These are phyloP conservation scores for Carex littledalei DNA, from an alignment of 176 grass and related monocot genomes.

Conservation along the genomic window DNA sequence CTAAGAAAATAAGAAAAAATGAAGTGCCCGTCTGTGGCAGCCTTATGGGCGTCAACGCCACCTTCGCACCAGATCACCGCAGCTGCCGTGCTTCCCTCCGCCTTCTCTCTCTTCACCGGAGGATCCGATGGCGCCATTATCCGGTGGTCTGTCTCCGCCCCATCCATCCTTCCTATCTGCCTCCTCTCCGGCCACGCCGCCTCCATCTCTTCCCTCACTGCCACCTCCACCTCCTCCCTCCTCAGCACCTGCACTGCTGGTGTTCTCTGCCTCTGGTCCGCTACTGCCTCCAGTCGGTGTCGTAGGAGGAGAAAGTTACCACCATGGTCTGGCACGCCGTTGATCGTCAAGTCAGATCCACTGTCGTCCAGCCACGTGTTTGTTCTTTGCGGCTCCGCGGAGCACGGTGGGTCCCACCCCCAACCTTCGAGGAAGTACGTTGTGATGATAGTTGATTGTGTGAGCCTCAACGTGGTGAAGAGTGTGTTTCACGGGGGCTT, in stretches of 20 bases:
- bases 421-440: constrained; percentile 33
- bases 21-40: constrained; percentile 88
- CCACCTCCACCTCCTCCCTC: constrained; percentile 26
- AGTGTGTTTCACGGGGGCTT: constrained; percentile 60
- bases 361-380: constrained; percentile 34
- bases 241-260: constrained; percentile 56
- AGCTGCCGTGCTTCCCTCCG: constrained; percentile 14
- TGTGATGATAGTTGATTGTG: constrained; percentile 57
- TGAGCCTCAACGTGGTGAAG: constrained; percentile 54
- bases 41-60: constrained; percentile 69
- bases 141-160: constrained; percentile 47
- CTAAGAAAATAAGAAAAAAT: neutral
- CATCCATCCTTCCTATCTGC: constrained; percentile 42
- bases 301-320: constrained; percentile 70
- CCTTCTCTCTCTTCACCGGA: constrained; percentile 60
- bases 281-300: constrained; percentile 43
- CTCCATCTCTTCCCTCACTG: constrained; percentile 37
- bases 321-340: constrained; percentile 67
- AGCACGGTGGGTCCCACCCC: constrained; percentile 21
- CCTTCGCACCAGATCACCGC: constrained; percentile 73
- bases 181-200: constrained; percentile 83
- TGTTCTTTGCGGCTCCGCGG: constrained; percentile 52
- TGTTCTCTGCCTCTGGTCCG: constrained; percentile 69
- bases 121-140: constrained; percentile 75
- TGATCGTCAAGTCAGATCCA: constrained; percentile 38